phyloP scores from a whole-genome alignment of 495 filamentous ascomycete species.

The Ascodesmis nigricans region DNA sequence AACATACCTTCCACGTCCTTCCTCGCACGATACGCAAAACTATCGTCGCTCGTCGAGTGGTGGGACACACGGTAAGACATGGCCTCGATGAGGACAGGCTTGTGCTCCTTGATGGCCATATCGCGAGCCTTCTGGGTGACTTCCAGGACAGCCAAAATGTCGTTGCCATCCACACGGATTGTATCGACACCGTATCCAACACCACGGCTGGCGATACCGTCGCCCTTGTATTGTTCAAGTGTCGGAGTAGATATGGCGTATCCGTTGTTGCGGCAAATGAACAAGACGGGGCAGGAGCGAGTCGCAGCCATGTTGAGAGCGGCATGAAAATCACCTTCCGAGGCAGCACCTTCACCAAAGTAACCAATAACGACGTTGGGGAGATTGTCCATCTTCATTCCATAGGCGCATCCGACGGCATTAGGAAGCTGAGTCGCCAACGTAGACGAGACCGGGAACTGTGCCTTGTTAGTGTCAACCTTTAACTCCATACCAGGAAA shows the following conservation, averaged over 20 bases:
- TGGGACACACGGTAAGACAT: slow-evolving; percentile 97
- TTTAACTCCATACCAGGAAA: not conserved
- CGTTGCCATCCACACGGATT: slow-evolving; percentile 88
- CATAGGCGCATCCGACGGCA: slow-evolving; percentile 82
- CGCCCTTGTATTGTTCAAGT: slow-evolving; percentile 86
- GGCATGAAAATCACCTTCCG: slow-evolving; percentile 93
- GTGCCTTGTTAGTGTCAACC: slow-evolving; percentile 5
- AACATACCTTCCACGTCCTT: slow-evolving; percentile 58
- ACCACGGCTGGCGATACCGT: slow-evolving; percentile 89
- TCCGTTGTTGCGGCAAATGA: slow-evolving; percentile 94
- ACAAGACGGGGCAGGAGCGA: slow-evolving; percentile 70
- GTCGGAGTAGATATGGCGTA: slow-evolving; percentile 92
- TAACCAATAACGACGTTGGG: slow-evolving; percentile 65
- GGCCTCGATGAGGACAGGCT: slow-evolving; percentile 61
- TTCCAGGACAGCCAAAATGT: slow-evolving; percentile 82
- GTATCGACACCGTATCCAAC: slow-evolving; percentile 95
- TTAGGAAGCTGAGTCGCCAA: slow-evolving; percentile 93
- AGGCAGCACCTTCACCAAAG: slow-evolving; percentile 95
- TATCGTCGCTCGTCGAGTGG: slow-evolving; percentile 95
- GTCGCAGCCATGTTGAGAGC: slow-evolving; percentile 94
- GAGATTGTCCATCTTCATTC: slow-evolving; percentile 62
- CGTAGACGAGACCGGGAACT: slow-evolving; percentile 87
- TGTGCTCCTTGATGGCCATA: slow-evolving; percentile 35
- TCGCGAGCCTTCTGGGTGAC: slow-evolving; percentile 56
- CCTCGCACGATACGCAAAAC: slow-evolving; percentile 79